Evolutionary conservation across 371 early-diverging fungal genomes (phyloP).

Genomic region (Blakeslea trispora): DNA sequence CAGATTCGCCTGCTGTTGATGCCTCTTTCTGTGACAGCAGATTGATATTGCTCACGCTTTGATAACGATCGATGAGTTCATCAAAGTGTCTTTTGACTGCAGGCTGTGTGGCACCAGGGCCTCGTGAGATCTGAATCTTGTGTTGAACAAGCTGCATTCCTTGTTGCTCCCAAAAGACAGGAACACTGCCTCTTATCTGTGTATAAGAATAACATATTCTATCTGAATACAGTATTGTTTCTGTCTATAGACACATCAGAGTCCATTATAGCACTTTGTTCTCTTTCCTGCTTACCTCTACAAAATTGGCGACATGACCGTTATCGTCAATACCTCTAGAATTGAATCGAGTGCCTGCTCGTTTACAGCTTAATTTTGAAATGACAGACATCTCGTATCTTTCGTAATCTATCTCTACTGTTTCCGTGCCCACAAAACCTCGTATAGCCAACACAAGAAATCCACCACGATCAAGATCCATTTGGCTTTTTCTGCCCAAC

Average conservation of each 20-base stretch:
- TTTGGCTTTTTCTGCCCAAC: constrained; percentile 62
- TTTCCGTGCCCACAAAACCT: constrained; percentile 65
- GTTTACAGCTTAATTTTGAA: constrained; percentile 90
- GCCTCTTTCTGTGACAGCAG: constrained; percentile 73
- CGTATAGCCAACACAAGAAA: constrained; percentile 73
- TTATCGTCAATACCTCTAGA: constrained; percentile 96
- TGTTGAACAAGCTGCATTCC: constrained; percentile 85
- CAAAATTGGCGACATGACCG: constrained; percentile 98
- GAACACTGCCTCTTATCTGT: constrained; percentile 94
- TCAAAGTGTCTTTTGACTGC: constrained; percentile 84
- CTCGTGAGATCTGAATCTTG: constrained; percentile 75
- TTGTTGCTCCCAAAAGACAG: constrained; percentile 96
- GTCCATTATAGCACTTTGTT: too few species aligned
- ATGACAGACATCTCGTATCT: constrained; percentile 72
- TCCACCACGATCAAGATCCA: constrained; percentile 69
- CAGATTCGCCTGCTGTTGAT: constrained; percentile 61
- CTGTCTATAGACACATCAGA: constrained; percentile 58
- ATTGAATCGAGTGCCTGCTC: constrained; percentile 95
- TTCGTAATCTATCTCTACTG: constrained; percentile 44
- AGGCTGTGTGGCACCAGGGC: constrained; percentile 68
- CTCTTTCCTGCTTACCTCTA: constrained; percentile 67
- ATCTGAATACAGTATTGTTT: constrained; percentile 68
- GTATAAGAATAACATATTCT: constrained; percentile 68
- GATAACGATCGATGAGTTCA: constrained; percentile 75
- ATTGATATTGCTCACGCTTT: constrained; percentile 79